phyloP scores from a whole-genome alignment of 129 eudicot species.

The sunflower (Helianthus annuus) region HanXRQr2.0-SUNRISE NC_035438.2:143503389-143503888 shows the following conservation, averaged over 20 bases:
- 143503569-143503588: neutral
- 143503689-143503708: neutral
- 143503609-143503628: neutral
- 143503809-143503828: no score
- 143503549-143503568: no score
- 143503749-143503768: neutral
- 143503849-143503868: no score
- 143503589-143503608: neutral
- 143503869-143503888: no score
- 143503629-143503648: neutral
- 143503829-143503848: neutral
- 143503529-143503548: neutral
- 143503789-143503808: neutral
- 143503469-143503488: neutral
- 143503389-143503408: neutral
- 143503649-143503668: neutral
- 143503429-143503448: slow-evolving; percentile 1
- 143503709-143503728: neutral
- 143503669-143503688: no score
- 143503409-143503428: neutral
- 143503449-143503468: slow-evolving; percentile 6
- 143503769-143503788: neutral
- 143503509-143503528: no score
- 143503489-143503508: no score
- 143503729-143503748: neutral